Evolutionary conservation across 306 rosid species (phyloP), one percentile per base, ranked within the genome.

Genomic region (Corylus avellana): DNA sequence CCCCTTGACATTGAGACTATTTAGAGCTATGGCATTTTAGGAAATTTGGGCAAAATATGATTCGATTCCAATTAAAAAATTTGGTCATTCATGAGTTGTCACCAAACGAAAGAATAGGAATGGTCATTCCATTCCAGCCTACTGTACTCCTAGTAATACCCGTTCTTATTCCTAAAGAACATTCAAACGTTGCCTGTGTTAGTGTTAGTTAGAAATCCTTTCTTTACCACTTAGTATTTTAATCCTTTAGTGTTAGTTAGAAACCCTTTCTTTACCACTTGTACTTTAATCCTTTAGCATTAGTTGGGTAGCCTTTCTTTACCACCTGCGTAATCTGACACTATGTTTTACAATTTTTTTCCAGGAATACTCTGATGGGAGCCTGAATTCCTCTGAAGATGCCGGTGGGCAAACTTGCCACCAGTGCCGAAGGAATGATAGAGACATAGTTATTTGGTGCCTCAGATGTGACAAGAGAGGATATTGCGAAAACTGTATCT

Each of bases 401-500:
- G 89, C 86, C 2, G 93, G 92, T 5, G 93, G 98, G 56, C 97
- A 89, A 77, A 86, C 84, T 62, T 96, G 99, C 79, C 98, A 96
- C 80, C 99, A 93, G 80, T 96, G 99, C 82, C 81, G 88, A 75
- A 87, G 89, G 89, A 91, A 78, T 79, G 91, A 85, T 29, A 73
- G 88, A 75, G 89, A 87, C 16, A 81, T 81, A 70, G 93, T 96
- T 83, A 80, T 86, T 63, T 93, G 99, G 96, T 96, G 98, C 77
- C 88, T 76, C 70, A 86, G 53, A 80, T 95, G 99, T 88, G 94
- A 89, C 75, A 85, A 92, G 81, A 92, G 97, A 91, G 99, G 99
- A 80, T 96, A 90, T 78, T 93, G 98, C 85, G 87, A 83, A 78
- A 78, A 73, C 77, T 96, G 99, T 83, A 82, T 91, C 76, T 88